Conservation (phyloP, 257 asterid genomes). For the Lithospermum erythrorhizon region DNA sequence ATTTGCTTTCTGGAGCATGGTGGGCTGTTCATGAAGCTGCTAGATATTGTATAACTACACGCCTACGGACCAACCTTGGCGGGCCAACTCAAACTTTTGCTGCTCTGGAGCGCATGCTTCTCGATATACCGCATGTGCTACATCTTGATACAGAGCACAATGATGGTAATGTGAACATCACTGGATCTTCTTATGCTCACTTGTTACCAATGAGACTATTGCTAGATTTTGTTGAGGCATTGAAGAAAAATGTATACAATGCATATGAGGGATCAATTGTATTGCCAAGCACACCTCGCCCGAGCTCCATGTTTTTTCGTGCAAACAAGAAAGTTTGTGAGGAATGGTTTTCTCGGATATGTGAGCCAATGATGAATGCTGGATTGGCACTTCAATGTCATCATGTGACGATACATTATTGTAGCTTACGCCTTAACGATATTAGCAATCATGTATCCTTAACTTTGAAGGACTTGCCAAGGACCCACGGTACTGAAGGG, state of each 20-base stretch:
- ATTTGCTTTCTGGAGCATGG: constrained; percentile 91
- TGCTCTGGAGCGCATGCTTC: constrained; percentile 97
- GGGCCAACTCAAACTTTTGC: constrained; percentile 99
- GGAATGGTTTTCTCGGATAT: constrained; percentile 99
- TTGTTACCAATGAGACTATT: constrained; percentile 90
- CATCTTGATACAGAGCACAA: constrained; percentile 71
- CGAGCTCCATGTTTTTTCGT: constrained; percentile 82
- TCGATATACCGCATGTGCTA: constrained; percentile 77
- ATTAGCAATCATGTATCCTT: constrained; percentile 49
- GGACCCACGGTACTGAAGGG: constrained; percentile 52
- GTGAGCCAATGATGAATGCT: constrained; percentile 99
- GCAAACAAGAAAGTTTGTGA: constrained; percentile 96
- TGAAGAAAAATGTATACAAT: constrained; percentile 92
- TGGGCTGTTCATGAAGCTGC: constrained; percentile 99
- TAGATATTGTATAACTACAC: constrained; percentile 87
- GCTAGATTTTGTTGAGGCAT: constrained; percentile 93
- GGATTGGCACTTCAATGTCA: constrained; percentile 87
- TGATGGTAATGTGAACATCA: constrained; percentile 68
- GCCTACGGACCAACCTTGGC: constrained; percentile 96
- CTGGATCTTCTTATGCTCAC: constrained; percentile 74
- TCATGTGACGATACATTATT: constrained; percentile 74
- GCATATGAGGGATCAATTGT: constrained; percentile 94
- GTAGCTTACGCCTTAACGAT: constrained; percentile 67
- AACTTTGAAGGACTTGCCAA: constrained; percentile 53
- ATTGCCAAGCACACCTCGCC: constrained; percentile 62